phyloP scores from a whole-genome alignment of 2,329 filamentous ascomycete species.

The Harringtonia lauricola region DNA sequence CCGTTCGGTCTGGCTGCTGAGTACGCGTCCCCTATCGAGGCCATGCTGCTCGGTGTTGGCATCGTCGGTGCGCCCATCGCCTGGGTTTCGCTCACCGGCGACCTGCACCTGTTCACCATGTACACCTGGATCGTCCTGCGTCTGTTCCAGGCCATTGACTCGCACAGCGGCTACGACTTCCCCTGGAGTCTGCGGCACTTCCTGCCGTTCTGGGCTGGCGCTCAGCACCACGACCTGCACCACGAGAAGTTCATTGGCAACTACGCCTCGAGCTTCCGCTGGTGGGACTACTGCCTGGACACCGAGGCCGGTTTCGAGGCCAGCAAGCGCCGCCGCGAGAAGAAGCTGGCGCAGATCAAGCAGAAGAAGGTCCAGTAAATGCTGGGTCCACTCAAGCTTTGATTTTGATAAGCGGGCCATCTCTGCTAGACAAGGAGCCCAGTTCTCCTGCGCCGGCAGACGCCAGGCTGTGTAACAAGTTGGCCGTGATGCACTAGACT shows the following conservation, averaged over 20 bases:
- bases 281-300: constrained; percentile 94
- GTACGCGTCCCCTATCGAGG: constrained; percentile 95
- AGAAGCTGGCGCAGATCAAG: constrained; percentile 55
- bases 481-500: too few relatives aligned
- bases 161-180: constrained; percentile 96
- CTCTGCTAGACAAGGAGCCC: too few relatives aligned
- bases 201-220: constrained; percentile 95
- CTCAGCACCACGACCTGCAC: constrained; percentile 91
- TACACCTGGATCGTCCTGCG: constrained; percentile 91
- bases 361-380: constrained; percentile 57
- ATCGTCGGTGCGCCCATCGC: constrained; percentile 73
- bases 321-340: constrained; percentile 70
- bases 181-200: constrained; percentile 89
- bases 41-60: constrained; percentile 86
- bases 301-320: constrained; percentile 89
- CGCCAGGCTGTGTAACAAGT: too few relatives aligned
- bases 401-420: too few relatives aligned
- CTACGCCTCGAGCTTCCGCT: constrained; percentile 94
- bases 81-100: constrained; percentile 70
- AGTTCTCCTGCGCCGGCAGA: too few relatives aligned
- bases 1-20: constrained; percentile 94
- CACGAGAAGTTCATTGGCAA: constrained; percentile 99
- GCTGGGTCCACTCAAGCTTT: not conserved
- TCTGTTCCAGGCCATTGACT: constrained; percentile 94
- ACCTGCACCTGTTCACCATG: constrained; percentile 95